phyloP scores from a whole-genome alignment of 345 rosid species.

The rapeseed (Brassica napus) region Da-Ae NC_063438.1:20067001-20067500 shows the following conservation, averaged over 20 bases:
- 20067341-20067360: slow-evolving; percentile 1
- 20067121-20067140: slow-evolving; percentile 23
- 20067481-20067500: slow-evolving; percentile 79
- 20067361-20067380: neutral
- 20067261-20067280: slow-evolving; percentile 40
- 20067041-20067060: slow-evolving; percentile 30
- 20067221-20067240: slow-evolving; percentile 14
- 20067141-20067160: slow-evolving; percentile 37
- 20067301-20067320: slow-evolving; percentile 22
- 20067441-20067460: slow-evolving; percentile 66
- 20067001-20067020: too few species aligned
- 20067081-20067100: slow-evolving; percentile 21
- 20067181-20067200: slow-evolving; percentile 28
- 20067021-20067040: too few species aligned
- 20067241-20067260: slow-evolving; percentile 43
- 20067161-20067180: slow-evolving; percentile 24
- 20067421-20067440: slow-evolving; percentile 47
- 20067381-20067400: neutral
- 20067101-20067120: slow-evolving; percentile 7
- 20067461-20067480: slow-evolving; percentile 83
- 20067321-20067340: neutral
- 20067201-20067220: slow-evolving; percentile 6
- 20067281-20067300: slow-evolving; percentile 27
- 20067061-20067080: slow-evolving; percentile 6
- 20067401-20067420: slow-evolving; percentile 42